These are phyloP conservation scores for Platismatia glauca DNA, from an alignment of 495 filamentous ascomycete species.

Conservation along the genomic window DNA sequence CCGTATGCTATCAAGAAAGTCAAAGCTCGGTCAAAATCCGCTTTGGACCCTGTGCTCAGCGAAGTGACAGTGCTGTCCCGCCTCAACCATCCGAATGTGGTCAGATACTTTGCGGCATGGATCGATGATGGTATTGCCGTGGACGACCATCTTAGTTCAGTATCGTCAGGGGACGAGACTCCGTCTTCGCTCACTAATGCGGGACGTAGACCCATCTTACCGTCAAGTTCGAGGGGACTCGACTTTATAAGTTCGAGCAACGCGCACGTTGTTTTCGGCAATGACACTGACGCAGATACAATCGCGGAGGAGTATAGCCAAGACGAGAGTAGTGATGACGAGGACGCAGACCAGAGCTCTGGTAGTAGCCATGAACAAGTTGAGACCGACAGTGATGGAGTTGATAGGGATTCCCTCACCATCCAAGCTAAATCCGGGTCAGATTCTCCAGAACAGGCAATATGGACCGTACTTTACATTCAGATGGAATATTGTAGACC, in stretches of 20 bases:
- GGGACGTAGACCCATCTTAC: constrained; percentile 44
- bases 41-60: constrained; percentile 76
- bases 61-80: constrained; percentile 85
- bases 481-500: constrained; percentile 98
- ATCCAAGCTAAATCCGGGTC: background rate
- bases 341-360: constrained; percentile 5
- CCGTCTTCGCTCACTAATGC: constrained; percentile 19
- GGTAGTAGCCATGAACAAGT: background rate
- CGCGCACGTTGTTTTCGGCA: constrained; percentile 20
- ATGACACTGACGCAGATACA: constrained; percentile 27
- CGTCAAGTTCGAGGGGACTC: constrained; percentile 66
- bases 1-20: constrained; percentile 98
- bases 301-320: constrained; percentile 20
- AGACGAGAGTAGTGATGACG: constrained; percentile 25
- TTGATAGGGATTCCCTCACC: background rate
- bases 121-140: constrained; percentile 62
- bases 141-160: constrained; percentile 44
- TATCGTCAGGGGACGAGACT: constrained; percentile 47
- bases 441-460: constrained; percentile 27
- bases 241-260: constrained; percentile 84
- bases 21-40: constrained; percentile 66
- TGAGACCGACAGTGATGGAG: background rate
- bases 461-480: constrained; percentile 60
- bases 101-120: constrained; percentile 94
- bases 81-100: constrained; percentile 91